Percentiles rank a stretch among this genome's conserved stretches.
phyloP scores from a whole-genome alignment of 371 early-diverging fungal genomes.

The Nematocida sp. region DNA sequence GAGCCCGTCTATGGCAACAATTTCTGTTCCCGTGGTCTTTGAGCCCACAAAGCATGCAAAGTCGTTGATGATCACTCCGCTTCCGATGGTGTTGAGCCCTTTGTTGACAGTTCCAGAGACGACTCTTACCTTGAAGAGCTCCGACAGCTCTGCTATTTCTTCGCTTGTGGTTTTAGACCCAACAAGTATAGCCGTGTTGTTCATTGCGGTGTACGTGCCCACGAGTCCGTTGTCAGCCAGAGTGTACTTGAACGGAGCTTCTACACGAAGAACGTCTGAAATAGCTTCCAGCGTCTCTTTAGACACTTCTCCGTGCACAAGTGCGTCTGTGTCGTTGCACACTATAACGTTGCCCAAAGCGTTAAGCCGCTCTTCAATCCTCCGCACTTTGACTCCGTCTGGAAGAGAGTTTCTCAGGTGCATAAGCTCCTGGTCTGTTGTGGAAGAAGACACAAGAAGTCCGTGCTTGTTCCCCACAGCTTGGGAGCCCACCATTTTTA shows the following conservation, averaged over 20 bases:
- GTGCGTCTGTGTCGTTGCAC: slow-evolving; percentile 97
- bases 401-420: slow-evolving; percentile 93
- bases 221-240: slow-evolving; percentile 93
- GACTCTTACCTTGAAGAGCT: slow-evolving; percentile 87
- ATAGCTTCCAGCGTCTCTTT: slow-evolving; percentile 92
- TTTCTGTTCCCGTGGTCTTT: slow-evolving; percentile 91
- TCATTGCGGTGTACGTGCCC: slow-evolving; percentile 87
- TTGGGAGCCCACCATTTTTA: slow-evolving; percentile 86
- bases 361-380: slow-evolving; percentile 92
- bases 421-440: slow-evolving; percentile 97
- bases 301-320: slow-evolving; percentile 88
- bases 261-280: slow-evolving; percentile 88
- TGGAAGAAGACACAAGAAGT: slow-evolving; percentile 84
- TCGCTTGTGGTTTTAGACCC: slow-evolving; percentile 89
- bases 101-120: slow-evolving; percentile 97
- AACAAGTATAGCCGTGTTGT: slow-evolving; percentile 92
- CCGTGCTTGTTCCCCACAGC: slow-evolving; percentile 91
- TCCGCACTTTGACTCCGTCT: slow-evolving; percentile 81
- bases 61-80: slow-evolving; percentile 95
- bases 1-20: slow-evolving; percentile 91
- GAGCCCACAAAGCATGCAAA: slow-evolving; percentile 93
- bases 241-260: slow-evolving; percentile 96
- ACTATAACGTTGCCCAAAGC: slow-evolving; percentile 97
- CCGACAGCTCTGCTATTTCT: slow-evolving; percentile 94
- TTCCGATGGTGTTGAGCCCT: slow-evolving; percentile 92